Evolutionary conservation across 2,329 filamentous ascomycete genomes (phyloP).

Genomic region (Salinomyces thailandicus): DNA sequence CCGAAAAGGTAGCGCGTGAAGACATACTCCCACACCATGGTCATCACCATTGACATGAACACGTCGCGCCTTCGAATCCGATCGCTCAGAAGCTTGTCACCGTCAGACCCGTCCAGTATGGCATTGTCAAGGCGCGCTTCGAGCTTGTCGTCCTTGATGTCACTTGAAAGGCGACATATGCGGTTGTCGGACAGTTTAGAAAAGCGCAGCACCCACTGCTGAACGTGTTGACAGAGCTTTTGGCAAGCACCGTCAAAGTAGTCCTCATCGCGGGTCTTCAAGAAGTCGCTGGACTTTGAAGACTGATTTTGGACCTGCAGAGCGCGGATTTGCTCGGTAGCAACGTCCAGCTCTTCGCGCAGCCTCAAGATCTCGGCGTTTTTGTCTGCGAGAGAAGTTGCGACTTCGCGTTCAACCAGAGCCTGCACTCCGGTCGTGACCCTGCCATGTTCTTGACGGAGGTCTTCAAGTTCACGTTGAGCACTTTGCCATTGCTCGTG

Average conservation of each 20-base stretch:
- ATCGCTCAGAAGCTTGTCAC: constrained; percentile 77
- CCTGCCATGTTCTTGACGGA: constrained; percentile 53
- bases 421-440: constrained; percentile 54
- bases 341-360: constrained; percentile 64
- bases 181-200: constrained; percentile 95
- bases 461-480: constrained; percentile 57
- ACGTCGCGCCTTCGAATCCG: constrained; percentile 82
- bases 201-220: constrained; percentile 96
- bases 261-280: constrained; percentile 75
- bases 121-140: constrained; percentile 91
- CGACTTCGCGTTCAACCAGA: constrained; percentile 51
- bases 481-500: constrained; percentile 46
- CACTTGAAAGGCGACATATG: constrained; percentile 68
- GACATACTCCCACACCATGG: constrained; percentile 98
- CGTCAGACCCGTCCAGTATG: constrained; percentile 86
- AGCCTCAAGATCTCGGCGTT: constrained; percentile 73
- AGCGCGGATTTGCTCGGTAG: constrained; percentile 50
- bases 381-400: constrained; percentile 61
- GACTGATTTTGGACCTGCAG: constrained; percentile 51
- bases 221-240: constrained; percentile 87
- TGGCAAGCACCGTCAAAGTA: constrained; percentile 93
- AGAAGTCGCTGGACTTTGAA: constrained; percentile 56
- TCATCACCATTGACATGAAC: constrained; percentile 98
- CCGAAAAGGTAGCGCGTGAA: constrained; percentile 97
- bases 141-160: constrained; percentile 85